Conservation (phyloP, 2,329 filamentous ascomycete species). For the Myrmaecium sp. region DNA sequence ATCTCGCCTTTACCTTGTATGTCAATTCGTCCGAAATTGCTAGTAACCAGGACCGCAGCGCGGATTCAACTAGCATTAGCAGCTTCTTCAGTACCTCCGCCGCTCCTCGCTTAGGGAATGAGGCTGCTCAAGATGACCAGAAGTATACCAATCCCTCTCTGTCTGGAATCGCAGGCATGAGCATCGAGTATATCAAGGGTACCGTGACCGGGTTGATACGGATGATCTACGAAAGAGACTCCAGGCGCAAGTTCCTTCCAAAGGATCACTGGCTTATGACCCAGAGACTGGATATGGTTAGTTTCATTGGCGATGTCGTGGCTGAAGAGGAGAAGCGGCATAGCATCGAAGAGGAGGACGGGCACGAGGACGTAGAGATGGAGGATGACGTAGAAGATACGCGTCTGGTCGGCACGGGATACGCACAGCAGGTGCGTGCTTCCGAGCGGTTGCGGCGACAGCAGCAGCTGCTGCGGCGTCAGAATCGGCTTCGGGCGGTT, state of each 20-base stretch:
- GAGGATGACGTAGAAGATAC: slow-evolving; percentile 22
- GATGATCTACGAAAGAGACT: slow-evolving; percentile 88
- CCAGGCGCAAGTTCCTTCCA: slow-evolving; percentile 67
- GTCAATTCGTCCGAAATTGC: slow-evolving; percentile 58
- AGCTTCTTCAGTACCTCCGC: slow-evolving; percentile 16
- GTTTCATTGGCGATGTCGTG: slow-evolving; percentile 74
- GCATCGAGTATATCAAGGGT: slow-evolving; percentile 61
- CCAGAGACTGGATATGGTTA: slow-evolving; percentile 67
- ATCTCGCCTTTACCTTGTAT: slow-evolving; percentile 75
- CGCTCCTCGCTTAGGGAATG: no score
- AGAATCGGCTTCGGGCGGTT: no score
- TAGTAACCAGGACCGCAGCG: slow-evolving; percentile 26
- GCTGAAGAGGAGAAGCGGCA: slow-evolving; percentile 68
- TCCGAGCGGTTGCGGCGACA: slow-evolving; percentile 46
- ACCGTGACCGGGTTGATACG: slow-evolving; percentile 64
- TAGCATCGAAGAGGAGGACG: slow-evolving; percentile 46
- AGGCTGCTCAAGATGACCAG: slow-evolving; percentile 12
- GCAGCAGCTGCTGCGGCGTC: slow-evolving; percentile 47
- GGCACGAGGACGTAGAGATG: slow-evolving; percentile 33
- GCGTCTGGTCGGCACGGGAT: slow-evolving; percentile 34
- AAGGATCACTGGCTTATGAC: slow-evolving; percentile 91
- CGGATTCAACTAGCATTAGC: slow-evolving; percentile 27
- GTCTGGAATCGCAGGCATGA: slow-evolving; percentile 52
- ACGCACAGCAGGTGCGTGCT: slow-evolving; percentile 44
- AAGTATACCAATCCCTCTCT: slow-evolving; percentile 27